Base-by-base conservation (phyloP, 1,284 basidiomycete species). In the Ceratobasidium sp. region DNA sequence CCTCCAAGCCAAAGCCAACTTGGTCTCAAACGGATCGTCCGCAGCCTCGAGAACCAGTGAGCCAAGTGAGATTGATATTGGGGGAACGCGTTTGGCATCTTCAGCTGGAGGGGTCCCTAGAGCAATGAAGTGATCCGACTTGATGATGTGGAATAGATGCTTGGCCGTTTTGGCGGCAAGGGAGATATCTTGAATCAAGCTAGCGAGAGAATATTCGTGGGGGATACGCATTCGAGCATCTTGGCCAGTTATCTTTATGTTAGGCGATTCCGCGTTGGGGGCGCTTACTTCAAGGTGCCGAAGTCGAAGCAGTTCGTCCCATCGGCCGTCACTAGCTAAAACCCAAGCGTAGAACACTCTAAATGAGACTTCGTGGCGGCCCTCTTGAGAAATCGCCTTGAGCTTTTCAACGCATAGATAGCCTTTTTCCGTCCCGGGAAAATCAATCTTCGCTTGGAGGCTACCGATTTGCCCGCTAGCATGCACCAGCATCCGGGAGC, bases 1-100 rank as follows among this genome's bases (percentile, higher is more conserved):
- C 76, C 90, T 89, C 89, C 91, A 95, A 50, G 96, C 94, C 16
- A 94, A 87, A 67, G 92, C 94, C 46, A 99, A 85, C 79, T 88
- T 90, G 33, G 91, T 90, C 85, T 99, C 97, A 77, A 98, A 90
- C 0, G 92, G 90, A 82, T 97, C 94, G 83, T 99, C 97, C 33
- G 92, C 90, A n/a, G 92, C 93, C 84, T 99, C 96, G 5, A 96
- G 83, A 81, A 89, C 89, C 59, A 95, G 80, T 65, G 86, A 87
- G 33, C 89, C 87, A 55, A 97, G 85, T 46, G 85, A 87, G 71
- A 98, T 83, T 2, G 86, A 85, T 57, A 98, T 82, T 62, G 87
- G 86, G 0, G 96, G 96, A 1, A 96, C 84, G 0, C 83, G 81
- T 84, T 96, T 97, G 0, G 95, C 90, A 1, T 85, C 87, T 83